Base-by-base conservation (phyloP, 768 basidiomycete species). In the Obba rivulosa region DNA sequence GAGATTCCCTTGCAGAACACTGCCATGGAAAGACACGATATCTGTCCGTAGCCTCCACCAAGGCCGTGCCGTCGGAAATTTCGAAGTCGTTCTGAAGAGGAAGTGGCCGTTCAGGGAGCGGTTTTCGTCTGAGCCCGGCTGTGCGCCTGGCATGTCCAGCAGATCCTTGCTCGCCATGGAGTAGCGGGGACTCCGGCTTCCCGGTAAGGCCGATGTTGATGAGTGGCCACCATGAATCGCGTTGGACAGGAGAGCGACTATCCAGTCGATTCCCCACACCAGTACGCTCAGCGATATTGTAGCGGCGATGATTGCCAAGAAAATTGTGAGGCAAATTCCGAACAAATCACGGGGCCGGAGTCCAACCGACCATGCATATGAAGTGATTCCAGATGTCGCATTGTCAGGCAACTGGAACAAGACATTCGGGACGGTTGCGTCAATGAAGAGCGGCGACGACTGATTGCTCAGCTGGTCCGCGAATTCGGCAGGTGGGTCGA, bases 1-100 rank as follows among this genome's bases (percentile, higher is more conserved):
- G 50, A 97, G 81, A 66, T 96, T 97, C 39, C 95, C 95, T 55
- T 88, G 83, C 45, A 92, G 70, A 43, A 90, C 79, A 55, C 79
- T 86, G 16, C 82, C 77, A 62, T 92, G 90, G 67, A 92, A 88
- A 16, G 87, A 85, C 43, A 81, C 81, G 51, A 86, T 75, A 56
- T 82, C 76, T 28, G 77, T 72, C 40, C 81, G 76, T 21, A 78
- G 54, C 44, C 74, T 69, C 80, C 80, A 83, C 41, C 66, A 59
- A 66, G 59, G 63, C 31, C 68, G 57, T 10, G 64, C 54, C 3
- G 64, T 57, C 7, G 67, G 61, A 48, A 76, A 73, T 17, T 68
- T 66, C 3, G 74, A 64, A 7, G 64, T 56, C 2, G 67, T 55
- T 18, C 66, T 65, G 46, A 71, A 65, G 4, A 70, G 51, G 49